phyloP scores from a whole-genome alignment of 2,329 filamentous ascomycete genomes.

The Ophiostoma sp. region DNA sequence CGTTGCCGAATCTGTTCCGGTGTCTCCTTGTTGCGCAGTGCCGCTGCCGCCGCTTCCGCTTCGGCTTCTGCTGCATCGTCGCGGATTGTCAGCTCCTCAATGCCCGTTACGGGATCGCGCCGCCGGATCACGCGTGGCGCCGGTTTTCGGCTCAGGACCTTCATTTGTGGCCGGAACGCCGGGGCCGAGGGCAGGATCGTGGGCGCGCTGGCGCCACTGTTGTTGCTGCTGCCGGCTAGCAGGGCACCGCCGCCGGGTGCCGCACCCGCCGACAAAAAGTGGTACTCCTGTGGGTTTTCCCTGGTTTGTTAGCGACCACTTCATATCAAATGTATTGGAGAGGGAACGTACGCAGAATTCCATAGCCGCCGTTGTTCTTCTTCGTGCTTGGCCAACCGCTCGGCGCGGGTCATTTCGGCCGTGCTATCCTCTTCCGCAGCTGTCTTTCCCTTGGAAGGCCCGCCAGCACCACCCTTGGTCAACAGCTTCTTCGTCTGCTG shows the following conservation, averaged over 20 bases:
- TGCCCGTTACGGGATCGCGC: constrained; percentile 54
- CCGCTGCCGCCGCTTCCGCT: constrained; percentile 67
- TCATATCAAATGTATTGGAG: not conserved
- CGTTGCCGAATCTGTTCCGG: constrained; percentile 76
- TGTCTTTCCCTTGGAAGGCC: not conserved
- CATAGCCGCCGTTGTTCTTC: constrained; percentile 84
- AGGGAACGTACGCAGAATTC: constrained; percentile 72
- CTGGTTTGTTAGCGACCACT: constrained; percentile 43
- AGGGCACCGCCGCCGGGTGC: not conserved
- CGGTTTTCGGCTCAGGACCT: constrained; percentile 81
- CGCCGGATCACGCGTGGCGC: constrained; percentile 58
- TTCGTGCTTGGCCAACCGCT: constrained; percentile 75
- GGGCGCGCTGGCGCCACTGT: constrained; percentile 37
- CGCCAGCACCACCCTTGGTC: not conserved
- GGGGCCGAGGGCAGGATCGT: constrained; percentile 60
- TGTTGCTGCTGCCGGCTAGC: not conserved
- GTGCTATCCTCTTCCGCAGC: constrained; percentile 33
- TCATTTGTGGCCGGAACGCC: constrained; percentile 78
- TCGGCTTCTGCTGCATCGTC: constrained; percentile 66
- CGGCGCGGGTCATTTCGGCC: constrained; percentile 64
- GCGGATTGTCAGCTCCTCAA: constrained; percentile 46
- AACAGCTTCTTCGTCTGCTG: constrained; percentile 2
- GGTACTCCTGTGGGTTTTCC: constrained; percentile 71
- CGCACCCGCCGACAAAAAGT: constrained; percentile 60
- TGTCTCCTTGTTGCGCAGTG: constrained; percentile 63